phyloP scores from a whole-genome alignment of 352 stramenopile species.

The Plasmopara viticola region DNA sequence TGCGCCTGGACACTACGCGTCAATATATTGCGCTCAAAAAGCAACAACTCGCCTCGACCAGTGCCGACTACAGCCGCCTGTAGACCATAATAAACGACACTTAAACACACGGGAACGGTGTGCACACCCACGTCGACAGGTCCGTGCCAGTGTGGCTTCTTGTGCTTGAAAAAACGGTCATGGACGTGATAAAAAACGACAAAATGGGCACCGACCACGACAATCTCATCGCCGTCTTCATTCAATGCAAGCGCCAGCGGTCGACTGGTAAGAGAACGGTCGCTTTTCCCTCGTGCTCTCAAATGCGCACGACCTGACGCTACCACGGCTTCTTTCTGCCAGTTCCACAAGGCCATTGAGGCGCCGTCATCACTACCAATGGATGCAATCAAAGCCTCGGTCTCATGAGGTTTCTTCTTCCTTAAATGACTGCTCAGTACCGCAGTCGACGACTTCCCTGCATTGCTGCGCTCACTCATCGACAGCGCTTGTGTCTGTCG shows the following conservation, averaged over 20 bases:
- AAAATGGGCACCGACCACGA: constrained; percentile 59
- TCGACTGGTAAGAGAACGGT: constrained; percentile 14
- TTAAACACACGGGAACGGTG: constrained; percentile 40
- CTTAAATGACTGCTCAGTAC: constrained; percentile 38
- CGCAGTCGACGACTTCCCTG: constrained; percentile 17
- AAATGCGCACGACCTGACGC: constrained; percentile 45
- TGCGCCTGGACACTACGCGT: constrained; percentile 58
- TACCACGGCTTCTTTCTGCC: constrained; percentile 51
- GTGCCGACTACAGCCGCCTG: constrained; percentile 61
- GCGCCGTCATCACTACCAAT: constrained; percentile 52
- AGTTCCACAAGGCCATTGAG: constrained; percentile 81
- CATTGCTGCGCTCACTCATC: constrained; percentile 25
- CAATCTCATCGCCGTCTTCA: constrained; percentile 62
- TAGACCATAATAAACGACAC: constrained; percentile 49
- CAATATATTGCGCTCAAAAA: constrained; percentile 59
- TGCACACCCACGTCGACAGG: constrained; percentile 28
- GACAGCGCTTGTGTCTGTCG: constrained; percentile 25
- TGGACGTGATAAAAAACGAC: constrained; percentile 53
- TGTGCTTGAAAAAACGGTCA: constrained; percentile 61
- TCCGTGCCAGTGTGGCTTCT: constrained; percentile 41
- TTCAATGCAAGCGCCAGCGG: constrained; percentile 56
- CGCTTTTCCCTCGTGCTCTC: constrained; percentile 12
- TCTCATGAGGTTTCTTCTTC: constrained; percentile 55
- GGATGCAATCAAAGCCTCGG: constrained; percentile 50
- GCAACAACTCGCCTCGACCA: constrained; percentile 49